Evolutionary conservation across 352 stramenopile genomes (phyloP), one percentile per base, ranked within the genome.

Genomic region (Globisporangium viniferum): DNA sequence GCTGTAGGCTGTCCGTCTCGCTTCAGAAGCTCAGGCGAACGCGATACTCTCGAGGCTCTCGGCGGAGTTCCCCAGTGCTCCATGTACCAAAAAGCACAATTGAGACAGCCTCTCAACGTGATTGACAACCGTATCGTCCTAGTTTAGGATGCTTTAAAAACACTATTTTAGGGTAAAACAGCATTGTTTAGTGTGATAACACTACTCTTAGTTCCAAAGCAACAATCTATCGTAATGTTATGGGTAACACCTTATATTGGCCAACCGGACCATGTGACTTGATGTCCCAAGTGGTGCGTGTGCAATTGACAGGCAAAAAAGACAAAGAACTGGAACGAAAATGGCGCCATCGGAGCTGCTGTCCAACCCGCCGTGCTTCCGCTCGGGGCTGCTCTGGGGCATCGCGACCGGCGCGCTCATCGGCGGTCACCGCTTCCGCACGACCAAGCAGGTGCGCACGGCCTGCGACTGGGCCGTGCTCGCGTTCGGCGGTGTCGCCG

Each of bases 331-430:
- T 18, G 12, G 15, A 14, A 5, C 1, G 36, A 9, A 35, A 60
- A 59, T 67, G 59, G 41, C 62, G 29, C 63, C 73, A 5, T 59
- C 68, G 12, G 71, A 80, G 22, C 72, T 91, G 73, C 78, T 94
- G 12, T 78, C 78, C 59, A 94, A 91, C 74, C 81, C 86, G 72
- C 86, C 88, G 66, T 95, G 88, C 71, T 88, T 93, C 67, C 88
- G 88, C 66, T 82, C 81, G 27, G 84, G 78, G 5, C 68, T 95
- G 56, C 79, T 95, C 69, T 94, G 86, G 88, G 88, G 88, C 53
- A 92, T 95, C 59, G 68, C 69, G 24, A 81, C 84, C 12, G 86
- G 83, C 5, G 54, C 73, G 2, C 60, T 89, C 20, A 81, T 95
- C 8, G 88, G 88, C 15, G 71, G 69, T 2, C 88, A 94, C 62